These are phyloP conservation scores for Porogramme epimiltina DNA, from an alignment of 1,284 basidiomycete genomes.

Conservation along the genomic window DNA sequence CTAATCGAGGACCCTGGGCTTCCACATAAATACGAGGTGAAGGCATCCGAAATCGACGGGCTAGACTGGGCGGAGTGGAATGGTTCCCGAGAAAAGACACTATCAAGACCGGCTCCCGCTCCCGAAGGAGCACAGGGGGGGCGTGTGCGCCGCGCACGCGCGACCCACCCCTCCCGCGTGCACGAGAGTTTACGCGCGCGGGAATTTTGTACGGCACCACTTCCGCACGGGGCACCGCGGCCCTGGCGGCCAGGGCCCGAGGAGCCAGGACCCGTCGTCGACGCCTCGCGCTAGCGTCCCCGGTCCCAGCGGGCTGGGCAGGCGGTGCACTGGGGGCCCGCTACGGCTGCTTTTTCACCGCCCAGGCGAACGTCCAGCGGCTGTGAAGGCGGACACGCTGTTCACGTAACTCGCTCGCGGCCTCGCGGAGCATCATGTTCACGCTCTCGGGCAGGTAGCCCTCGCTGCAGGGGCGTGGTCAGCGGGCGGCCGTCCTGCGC, in stretches of 20 bases:
- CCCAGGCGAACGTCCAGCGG: slow-evolving; percentile 39
- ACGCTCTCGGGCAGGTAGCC: slow-evolving; percentile 35
- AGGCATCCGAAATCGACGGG: too few relatives aligned
- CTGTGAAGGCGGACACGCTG: slow-evolving; percentile 32
- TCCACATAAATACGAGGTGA: too few relatives aligned
- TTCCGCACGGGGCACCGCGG: background rate
- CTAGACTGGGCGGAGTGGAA: too few relatives aligned
- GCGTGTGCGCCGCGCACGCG: background rate
- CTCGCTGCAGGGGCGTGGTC: slow-evolving; percentile 23
- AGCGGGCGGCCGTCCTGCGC: background rate
- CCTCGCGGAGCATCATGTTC: slow-evolving; percentile 33
- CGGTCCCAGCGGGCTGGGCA: too few relatives aligned
- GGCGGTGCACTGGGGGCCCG: too few relatives aligned
- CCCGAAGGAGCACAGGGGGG: background rate
- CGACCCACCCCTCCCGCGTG: background rate
- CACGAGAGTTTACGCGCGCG: background rate
- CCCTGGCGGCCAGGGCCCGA: background rate
- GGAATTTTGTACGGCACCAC: slow-evolving; percentile 4
- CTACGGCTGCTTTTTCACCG: slow-evolving; percentile 27
- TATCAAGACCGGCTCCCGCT: too few relatives aligned
- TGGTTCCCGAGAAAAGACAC: too few relatives aligned
- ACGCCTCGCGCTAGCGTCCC: too few relatives aligned
- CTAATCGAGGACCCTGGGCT: too few relatives aligned
- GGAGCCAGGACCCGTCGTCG: background rate
- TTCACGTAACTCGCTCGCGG: slow-evolving; percentile 31